Evolutionary conservation across 768 basidiomycete genomes (phyloP).

Genomic region (Termitomyces titanicus): DNA sequence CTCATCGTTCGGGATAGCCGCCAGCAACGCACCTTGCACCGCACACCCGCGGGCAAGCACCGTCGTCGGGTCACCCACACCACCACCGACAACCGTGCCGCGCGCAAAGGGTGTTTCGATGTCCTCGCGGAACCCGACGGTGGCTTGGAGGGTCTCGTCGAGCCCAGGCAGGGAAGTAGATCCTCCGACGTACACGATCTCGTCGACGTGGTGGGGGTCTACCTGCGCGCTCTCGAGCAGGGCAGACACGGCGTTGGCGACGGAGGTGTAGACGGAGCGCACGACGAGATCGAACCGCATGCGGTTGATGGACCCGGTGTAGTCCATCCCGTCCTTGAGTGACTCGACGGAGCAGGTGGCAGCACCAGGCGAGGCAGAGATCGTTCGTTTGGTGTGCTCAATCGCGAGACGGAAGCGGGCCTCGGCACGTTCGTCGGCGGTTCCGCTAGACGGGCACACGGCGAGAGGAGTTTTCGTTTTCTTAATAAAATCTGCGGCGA

Average conservation of each 20-base stretch:
- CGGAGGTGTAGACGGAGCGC: constrained; percentile 53
- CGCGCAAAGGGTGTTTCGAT: constrained; percentile 62
- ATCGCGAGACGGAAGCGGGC: constrained; percentile 92
- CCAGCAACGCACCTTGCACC: constrained; percentile 64
- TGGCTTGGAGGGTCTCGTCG: constrained; percentile 48
- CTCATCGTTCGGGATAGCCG: constrained; percentile 40
- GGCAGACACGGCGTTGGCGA: constrained; percentile 45
- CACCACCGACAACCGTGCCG: constrained; percentile 68
- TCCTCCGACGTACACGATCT: constrained; percentile 79
- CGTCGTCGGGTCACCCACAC: constrained; percentile 74
- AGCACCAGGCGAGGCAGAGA: constrained; percentile 82
- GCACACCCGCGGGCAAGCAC: constrained; percentile 77
- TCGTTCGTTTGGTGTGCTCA: constrained; percentile 91
- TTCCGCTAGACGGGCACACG: constrained; percentile 54
- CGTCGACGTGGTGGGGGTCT: constrained; percentile 69
- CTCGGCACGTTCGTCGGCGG: constrained; percentile 76
- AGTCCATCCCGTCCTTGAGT: constrained; percentile 91
- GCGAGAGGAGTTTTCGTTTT: constrained; percentile 80
- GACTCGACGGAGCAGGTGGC: constrained; percentile 93
- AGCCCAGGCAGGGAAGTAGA: constrained; percentile 73
- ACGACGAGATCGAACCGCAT: constrained; percentile 65
- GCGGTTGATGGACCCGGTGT: constrained; percentile 53
- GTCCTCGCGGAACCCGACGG: constrained; percentile 55
- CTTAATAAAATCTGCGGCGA: constrained; percentile 95
- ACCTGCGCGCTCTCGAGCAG: constrained; percentile 50